phyloP scores from a whole-genome alignment of 805 yeast genomes.

The Candida montana region DNA sequence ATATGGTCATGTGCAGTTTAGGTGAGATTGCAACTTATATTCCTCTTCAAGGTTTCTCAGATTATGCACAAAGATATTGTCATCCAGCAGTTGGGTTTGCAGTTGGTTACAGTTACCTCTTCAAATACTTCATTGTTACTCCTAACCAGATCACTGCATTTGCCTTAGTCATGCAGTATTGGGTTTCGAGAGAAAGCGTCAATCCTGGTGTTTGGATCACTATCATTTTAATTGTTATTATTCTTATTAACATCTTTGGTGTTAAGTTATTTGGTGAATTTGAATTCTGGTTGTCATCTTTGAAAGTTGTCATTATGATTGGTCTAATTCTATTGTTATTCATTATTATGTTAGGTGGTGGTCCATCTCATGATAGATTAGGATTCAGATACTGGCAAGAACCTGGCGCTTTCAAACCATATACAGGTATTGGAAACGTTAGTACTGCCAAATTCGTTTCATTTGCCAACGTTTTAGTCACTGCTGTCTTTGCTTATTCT shows the following conservation, averaged over 20 bases:
- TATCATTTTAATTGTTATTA: constrained; percentile 32
- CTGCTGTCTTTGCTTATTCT: constrained; percentile 64
- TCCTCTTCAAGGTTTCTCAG: constrained; percentile 62
- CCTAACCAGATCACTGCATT: constrained; percentile 49
- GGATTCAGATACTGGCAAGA: constrained; percentile 68
- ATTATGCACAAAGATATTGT: constrained; percentile 46
- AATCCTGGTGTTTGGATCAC: constrained; percentile 56
- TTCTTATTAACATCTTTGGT: constrained; percentile 45
- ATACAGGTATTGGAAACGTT: constrained; percentile 39
- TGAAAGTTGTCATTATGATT: constrained; percentile 49
- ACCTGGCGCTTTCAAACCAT: constrained; percentile 59
- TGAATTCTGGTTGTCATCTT: constrained; percentile 43
- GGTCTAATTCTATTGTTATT: constrained; percentile 62
- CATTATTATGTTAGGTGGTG: constrained; percentile 71
- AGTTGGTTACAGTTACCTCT: constrained; percentile 25
- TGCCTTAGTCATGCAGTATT: constrained; percentile 44
- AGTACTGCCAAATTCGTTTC: constrained; percentile 53
- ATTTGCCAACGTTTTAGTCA: constrained; percentile 55
- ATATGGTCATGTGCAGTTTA: constrained; percentile 59
- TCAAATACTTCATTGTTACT: constrained; percentile 23
- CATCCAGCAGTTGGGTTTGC: constrained; percentile 26
- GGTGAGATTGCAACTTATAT: constrained; percentile 67
- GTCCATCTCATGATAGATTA: constrained; percentile 64
- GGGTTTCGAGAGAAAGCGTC: constrained; percentile 37
- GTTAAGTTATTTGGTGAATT: constrained; percentile 54